Evolutionary conservation across 164 flowering plant species (phyloP), one percentile per base, ranked within the genome.

Genomic region (Stephania cephalantha): DNA sequence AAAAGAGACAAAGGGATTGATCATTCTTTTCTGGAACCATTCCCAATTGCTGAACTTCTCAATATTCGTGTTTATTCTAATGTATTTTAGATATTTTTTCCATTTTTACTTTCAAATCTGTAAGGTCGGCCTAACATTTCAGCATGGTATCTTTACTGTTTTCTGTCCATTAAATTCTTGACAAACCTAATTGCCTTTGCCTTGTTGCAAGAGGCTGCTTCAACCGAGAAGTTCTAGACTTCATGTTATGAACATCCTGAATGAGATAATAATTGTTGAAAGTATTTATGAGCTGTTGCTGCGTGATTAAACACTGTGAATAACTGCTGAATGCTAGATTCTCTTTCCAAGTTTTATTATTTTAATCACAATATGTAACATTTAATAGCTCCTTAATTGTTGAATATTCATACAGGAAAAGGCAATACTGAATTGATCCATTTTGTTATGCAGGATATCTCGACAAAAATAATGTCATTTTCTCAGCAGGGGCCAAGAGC

Each of bases 401-500:
- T n/a, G 10, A 3, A n/a, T 18, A 46, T 12, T 25, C 18, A 0
- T 8, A 2, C 8, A 45, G 7, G 15, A 9, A 67, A 18, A 17
- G 10, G 18, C 12, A 11, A 42, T 17, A 6, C n/a, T 70, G 7
- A 20, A 45, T 46, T 70, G 5, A 6, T 55, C 29, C 11, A 7
- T 72, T 75, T 44, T 72, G 1, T 71, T 68, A 6, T 79, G 80
- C 80, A 94, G 98, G 97, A 94, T 80, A 85, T 94, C 50, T 87
- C 91, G n/a, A 74, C 91, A 55, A 94, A 90, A 82, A 82, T 94
- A 64, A 81, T 90, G 86, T 78, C 94, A 73, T 90, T 94, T 83
- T 86, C 93, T 15, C 93, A 88, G 76, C 95, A 90, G 74, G 91
- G 95, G n/a, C 90, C 89, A 65, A 85, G 95, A 82, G 89, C 91